These are phyloP conservation scores for Colletotrichum sp. DNA, from an alignment of 2,329 filamentous ascomycete species.

Conservation along the genomic window DNA sequence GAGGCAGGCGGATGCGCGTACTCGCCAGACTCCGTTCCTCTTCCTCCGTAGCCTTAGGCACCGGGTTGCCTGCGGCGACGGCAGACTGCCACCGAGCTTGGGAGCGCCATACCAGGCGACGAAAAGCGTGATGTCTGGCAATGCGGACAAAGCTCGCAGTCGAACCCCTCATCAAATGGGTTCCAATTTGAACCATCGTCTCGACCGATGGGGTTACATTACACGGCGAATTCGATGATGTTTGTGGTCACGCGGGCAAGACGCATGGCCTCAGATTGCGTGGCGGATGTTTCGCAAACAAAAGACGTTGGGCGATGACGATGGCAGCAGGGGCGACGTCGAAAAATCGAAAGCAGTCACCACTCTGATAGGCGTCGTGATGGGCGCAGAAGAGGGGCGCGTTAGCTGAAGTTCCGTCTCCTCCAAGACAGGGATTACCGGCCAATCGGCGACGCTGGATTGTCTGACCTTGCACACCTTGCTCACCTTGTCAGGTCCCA, in stretches of 20 bases:
- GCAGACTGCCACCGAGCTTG: slow-evolving; percentile 51
- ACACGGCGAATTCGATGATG: neutral
- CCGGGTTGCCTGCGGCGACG: slow-evolving; percentile 27
- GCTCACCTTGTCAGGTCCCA: neutral
- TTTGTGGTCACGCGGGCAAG: neutral
- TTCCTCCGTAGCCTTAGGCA: slow-evolving; percentile 12
- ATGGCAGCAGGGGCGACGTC: slow-evolving; percentile 23
- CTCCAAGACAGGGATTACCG: neutral
- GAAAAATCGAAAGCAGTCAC: slow-evolving; percentile 14
- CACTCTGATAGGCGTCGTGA: slow-evolving; percentile 16
- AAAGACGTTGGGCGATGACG: slow-evolving; percentile 37
- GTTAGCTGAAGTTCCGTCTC: slow-evolving; percentile 1
- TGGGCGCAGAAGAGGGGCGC: slow-evolving; percentile 12
- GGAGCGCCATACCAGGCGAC: slow-evolving; percentile 36
- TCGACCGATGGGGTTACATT: neutral
- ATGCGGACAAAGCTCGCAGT: slow-evolving; percentile 55
- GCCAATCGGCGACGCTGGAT: slow-evolving; percentile 1
- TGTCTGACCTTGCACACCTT: neutral
- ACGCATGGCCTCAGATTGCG: slow-evolving; percentile 25
- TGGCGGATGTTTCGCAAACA: slow-evolving; percentile 28
- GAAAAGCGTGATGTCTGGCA: slow-evolving; percentile 51
- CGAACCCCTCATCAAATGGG: slow-evolving; percentile 42
- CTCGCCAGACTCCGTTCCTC: slow-evolving; percentile 40
- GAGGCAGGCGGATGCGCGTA: slow-evolving; percentile 31
- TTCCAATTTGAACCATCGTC: slow-evolving; percentile 17